Percentiles rank a stretch among this genome's conserved stretches.
Conservation (phyloP, 176 grass and related monocot genomes). For the Echinochloa phyllopogon region DNA sequence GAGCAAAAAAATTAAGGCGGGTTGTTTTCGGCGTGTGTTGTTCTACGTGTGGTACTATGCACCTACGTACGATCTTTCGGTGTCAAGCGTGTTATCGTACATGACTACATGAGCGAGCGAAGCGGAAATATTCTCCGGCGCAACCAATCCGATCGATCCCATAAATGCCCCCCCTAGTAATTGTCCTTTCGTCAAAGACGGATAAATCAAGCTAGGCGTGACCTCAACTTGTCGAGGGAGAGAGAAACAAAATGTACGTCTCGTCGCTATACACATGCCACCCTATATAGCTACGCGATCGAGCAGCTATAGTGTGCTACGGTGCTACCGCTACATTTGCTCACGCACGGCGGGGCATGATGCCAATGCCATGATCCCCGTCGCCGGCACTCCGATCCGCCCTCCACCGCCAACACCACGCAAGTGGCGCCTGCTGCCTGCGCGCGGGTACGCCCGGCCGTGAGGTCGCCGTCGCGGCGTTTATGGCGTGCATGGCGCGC, state of each 20-base stretch:
- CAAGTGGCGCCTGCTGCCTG: neutral
- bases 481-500: conserved; percentile 38
- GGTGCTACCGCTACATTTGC: neutral
- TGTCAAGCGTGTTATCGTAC: neutral
- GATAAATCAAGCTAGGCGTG: neutral
- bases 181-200: neutral
- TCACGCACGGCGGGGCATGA: neutral
- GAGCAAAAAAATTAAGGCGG: neutral
- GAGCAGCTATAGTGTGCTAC: neutral
- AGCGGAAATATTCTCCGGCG: neutral
- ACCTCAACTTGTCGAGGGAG: neutral
- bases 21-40: neutral
- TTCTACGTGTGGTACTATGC: neutral
- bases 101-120: no score
- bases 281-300: neutral
- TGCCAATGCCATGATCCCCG: neutral
- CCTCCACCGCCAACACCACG: neutral
- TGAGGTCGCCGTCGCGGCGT: conserved; percentile 59
- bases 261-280: neutral
- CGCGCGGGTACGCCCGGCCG: neutral
- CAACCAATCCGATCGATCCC: neutral
- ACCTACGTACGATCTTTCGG: neutral
- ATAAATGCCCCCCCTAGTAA: neutral
- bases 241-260: no score
- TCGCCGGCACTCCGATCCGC: neutral